These are phyloP conservation scores for Prinsepia uniflora DNA, from an alignment of 306 rosid species.

Conservation along the genomic window DNA sequence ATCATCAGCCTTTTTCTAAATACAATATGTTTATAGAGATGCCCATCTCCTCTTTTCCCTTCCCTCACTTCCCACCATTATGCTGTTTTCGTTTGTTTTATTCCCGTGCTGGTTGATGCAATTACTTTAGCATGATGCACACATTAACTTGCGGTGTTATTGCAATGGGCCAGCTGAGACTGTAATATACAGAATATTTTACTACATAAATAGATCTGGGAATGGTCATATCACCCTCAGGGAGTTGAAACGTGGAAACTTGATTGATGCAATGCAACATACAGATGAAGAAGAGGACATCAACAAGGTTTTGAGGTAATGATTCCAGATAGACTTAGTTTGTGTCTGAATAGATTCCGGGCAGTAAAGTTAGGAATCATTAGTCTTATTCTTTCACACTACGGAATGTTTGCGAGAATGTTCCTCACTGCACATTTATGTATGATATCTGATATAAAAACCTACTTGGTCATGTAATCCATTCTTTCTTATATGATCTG, in stretches of 20 bases:
- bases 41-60: not conserved
- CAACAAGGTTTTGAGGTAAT: constrained; percentile 95
- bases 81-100: not conserved
- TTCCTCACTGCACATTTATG: not conserved
- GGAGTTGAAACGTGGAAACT: constrained; percentile 93
- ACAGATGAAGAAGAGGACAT: constrained; percentile 99
- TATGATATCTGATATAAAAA: constrained; percentile 3
- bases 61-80: not conserved
- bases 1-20: not conserved
- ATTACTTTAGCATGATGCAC: constrained; percentile 10
- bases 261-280: constrained; percentile 98
- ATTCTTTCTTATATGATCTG: constrained; percentile 13
- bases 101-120: not conserved
- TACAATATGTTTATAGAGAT: constrained; percentile 1
- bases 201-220: constrained; percentile 90
- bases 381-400: constrained; percentile 9
- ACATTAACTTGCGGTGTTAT: constrained; percentile 26
- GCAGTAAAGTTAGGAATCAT: constrained; percentile 6
- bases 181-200: constrained; percentile 95
- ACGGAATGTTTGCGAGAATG: constrained; percentile 7
- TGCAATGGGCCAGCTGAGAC: constrained; percentile 92
- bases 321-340: constrained; percentile 13
- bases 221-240: constrained; percentile 84
- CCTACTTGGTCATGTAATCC: not conserved
- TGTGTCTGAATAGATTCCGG: constrained; percentile 15